Percentiles rank a stretch among this genome's conserved stretches.
Conservation (phyloP, 2,329 filamentous ascomycete genomes). For the Penicillium sp. region DNA sequence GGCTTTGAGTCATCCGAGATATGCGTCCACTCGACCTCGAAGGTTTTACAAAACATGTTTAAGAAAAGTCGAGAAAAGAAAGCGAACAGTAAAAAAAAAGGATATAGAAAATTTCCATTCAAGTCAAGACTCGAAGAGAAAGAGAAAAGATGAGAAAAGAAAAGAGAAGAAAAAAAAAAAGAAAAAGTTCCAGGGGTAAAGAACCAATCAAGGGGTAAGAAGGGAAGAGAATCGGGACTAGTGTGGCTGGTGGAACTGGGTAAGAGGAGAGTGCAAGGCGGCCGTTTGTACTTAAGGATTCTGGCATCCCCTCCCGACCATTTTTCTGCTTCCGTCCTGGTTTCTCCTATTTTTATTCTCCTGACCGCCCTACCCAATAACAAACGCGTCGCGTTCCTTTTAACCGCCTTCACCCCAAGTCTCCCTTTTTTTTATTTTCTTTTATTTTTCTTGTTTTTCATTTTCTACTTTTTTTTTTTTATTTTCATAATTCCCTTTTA, state of each 20-base stretch:
- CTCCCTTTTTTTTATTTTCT: conserved; percentile 8
- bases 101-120: no score
- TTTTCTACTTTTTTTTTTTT: conserved; percentile 8
- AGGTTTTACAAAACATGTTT: neutral
- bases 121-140: neutral
- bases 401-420: conserved; percentile 7
- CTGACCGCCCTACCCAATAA: conserved; percentile 14
- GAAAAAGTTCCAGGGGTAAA: conserved; percentile 10
- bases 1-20: conserved; percentile 9
- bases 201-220: conserved; percentile 13
- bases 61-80: neutral
- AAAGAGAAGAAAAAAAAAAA: conserved; percentile 1
- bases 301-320: conserved; percentile 19
- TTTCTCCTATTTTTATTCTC: conserved; percentile 14
- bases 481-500: conserved; percentile 8
- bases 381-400: conserved; percentile 15
- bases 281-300: conserved; percentile 23
- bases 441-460: conserved; percentile 5
- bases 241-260: conserved; percentile 18
- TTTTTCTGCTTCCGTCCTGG: conserved; percentile 19
- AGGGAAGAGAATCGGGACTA: conserved; percentile 12
- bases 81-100: neutral
- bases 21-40: neutral
- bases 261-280: conserved; percentile 10
- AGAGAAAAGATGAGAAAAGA: neutral